phyloP scores from a whole-genome alignment of 2,329 filamentous ascomycete species.

The Geosmithia putterillii region DNA sequence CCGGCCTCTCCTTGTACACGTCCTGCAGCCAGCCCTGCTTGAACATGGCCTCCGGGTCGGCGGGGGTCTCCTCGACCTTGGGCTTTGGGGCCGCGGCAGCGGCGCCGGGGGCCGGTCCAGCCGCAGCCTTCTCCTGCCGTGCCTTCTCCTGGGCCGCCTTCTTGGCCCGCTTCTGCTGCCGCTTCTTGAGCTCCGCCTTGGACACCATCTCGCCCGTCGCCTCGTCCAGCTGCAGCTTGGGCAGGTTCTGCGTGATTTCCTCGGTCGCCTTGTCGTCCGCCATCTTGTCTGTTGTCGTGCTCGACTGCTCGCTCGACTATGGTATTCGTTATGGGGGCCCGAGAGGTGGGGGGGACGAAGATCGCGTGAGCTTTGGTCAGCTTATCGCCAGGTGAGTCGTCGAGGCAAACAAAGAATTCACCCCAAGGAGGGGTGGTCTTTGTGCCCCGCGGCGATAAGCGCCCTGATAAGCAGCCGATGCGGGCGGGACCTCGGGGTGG shows the following conservation, averaged over 20 bases:
- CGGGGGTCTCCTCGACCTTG: constrained; percentile 29
- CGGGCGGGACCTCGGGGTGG: neutral
- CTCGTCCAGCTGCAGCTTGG: constrained; percentile 49
- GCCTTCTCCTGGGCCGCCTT: constrained; percentile 52
- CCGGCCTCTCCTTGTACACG: constrained; percentile 56
- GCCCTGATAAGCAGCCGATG: neutral
- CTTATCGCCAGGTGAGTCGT: neutral
- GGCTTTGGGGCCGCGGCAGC: constrained; percentile 21
- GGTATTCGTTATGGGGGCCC: no score
- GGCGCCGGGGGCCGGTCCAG: constrained; percentile 30
- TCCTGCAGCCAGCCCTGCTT: constrained; percentile 65
- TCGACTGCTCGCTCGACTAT: no score
- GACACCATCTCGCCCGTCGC: constrained; percentile 54
- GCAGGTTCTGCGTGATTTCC: constrained; percentile 30
- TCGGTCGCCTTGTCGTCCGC: constrained; percentile 28
- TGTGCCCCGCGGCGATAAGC: neutral
- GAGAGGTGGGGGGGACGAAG: no score
- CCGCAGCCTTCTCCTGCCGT: constrained; percentile 71
- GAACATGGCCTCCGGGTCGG: constrained; percentile 59
- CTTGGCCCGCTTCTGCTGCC: constrained; percentile 42
- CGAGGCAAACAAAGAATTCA: neutral
- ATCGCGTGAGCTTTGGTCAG: no score
- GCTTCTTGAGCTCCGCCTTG: constrained; percentile 50
- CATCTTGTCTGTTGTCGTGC: no score
- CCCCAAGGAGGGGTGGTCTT: neutral